Conservation (phyloP, 2,329 filamentous ascomycete species). For the Emmonsia crescens region DNA sequence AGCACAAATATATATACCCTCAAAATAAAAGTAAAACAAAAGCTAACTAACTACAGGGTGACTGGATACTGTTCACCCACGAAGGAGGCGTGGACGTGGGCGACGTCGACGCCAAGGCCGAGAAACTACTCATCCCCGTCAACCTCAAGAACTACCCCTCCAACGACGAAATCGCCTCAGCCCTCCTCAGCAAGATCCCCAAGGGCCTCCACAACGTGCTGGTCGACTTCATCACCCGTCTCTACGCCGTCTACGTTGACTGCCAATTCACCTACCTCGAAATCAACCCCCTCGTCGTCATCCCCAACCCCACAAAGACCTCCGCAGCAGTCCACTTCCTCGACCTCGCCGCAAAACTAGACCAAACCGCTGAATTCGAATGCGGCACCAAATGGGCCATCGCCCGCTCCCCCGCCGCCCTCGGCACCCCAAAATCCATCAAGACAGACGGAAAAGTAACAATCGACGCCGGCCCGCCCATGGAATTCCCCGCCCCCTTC, state of each 20-base stretch:
- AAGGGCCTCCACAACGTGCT: slow-evolving; percentile 94
- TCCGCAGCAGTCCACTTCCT: slow-evolving; percentile 96
- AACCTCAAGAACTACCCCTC: slow-evolving; percentile 91
- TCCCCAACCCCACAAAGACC: slow-evolving; percentile 84
- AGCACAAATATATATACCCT: slow-evolving; percentile 35
- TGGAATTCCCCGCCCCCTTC: slow-evolving; percentile 98
- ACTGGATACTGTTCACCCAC: slow-evolving; percentile 99
- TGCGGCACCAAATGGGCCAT: slow-evolving; percentile 99
- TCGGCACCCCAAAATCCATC: slow-evolving; percentile 58
- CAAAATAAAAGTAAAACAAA: not conserved
- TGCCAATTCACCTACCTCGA: slow-evolving; percentile 99
- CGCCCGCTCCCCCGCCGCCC: slow-evolving; percentile 77
- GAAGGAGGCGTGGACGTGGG: slow-evolving; percentile 99
- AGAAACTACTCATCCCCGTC: slow-evolving; percentile 96
- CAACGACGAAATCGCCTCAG: slow-evolving; percentile 80
- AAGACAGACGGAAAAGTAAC: slow-evolving; percentile 64
- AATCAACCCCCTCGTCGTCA: slow-evolving; percentile 98
- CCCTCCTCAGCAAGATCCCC: slow-evolving; percentile 85
- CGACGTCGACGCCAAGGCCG: slow-evolving; percentile 96
- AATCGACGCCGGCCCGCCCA: slow-evolving; percentile 91
- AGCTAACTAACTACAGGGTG: slow-evolving; percentile 52
- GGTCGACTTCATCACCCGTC: slow-evolving; percentile 95
- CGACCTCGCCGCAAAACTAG: slow-evolving; percentile 94
- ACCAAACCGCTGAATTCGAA: slow-evolving; percentile 98
- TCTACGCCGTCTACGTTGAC: slow-evolving; percentile 98